phyloP scores from a whole-genome alignment of 2,329 filamentous ascomycete species.

The Aotearoamyces nothofagi region DNA sequence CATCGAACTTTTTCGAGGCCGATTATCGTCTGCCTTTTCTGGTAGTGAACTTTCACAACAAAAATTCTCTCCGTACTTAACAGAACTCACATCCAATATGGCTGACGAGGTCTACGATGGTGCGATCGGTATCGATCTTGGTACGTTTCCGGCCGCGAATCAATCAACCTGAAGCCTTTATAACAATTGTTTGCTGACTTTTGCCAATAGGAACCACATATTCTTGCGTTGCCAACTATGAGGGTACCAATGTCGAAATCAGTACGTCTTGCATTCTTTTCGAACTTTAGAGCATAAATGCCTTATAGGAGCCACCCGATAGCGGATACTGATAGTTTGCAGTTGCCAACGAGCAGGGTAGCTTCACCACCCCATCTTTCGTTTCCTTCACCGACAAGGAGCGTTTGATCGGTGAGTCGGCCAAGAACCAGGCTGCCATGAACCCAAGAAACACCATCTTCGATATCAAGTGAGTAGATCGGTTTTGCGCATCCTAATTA shows the following conservation, averaged over 20 bases:
- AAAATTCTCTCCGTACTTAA: constrained; percentile 6
- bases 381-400: constrained; percentile 98
- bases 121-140: constrained; percentile 99
- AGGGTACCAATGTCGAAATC: constrained; percentile 99
- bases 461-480: constrained; percentile 80
- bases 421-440: constrained; percentile 99
- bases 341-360: constrained; percentile 99
- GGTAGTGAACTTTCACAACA: constrained; percentile 6
- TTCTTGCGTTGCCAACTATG: constrained; percentile 98
- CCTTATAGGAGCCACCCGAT: too few species aligned
- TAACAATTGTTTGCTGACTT: constrained; percentile 5
- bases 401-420: constrained; percentile 97
- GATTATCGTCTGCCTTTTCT: too few species aligned
- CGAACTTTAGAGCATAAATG: too few species aligned
- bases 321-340: constrained; percentile 13
- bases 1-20: too few species aligned
- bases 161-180: not conserved
- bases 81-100: constrained; percentile 43
- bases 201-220: constrained; percentile 98
- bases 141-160: constrained; percentile 30
- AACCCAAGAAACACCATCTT: constrained; percentile 98
- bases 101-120: constrained; percentile 97
- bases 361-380: constrained; percentile 97
- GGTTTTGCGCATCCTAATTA: not conserved
- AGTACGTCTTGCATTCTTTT: too few species aligned